Evolutionary conservation across 306 rosid genomes (phyloP), one percentile per base, ranked within the genome.

Genomic region (Cicer judaicum): DNA sequence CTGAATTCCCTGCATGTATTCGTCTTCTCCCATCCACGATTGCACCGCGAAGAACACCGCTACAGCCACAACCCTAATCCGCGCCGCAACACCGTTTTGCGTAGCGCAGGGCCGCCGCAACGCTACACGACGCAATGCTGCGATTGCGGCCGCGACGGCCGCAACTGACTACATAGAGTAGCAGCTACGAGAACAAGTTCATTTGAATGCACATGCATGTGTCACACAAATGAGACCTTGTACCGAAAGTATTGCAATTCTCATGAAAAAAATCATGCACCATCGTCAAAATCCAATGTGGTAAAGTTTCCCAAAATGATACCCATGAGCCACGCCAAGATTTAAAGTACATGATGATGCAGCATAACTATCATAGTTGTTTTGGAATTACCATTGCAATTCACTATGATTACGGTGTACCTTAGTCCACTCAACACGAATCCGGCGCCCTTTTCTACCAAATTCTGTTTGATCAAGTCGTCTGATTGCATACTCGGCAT

Each of bases 351-450:
- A 68, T 13, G 4, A 49, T 48, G 12, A 63, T 48, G n/a, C 60
- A 16, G 42, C 59, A 69, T 54, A 14, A 12, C 16, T 47, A 67
- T 38, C 7, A 8, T 24, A 29, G 24, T 18, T 19, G 68, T 63
- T 39, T 48, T 69, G 68, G 21, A 36, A 64, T 52, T 50, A 69
- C 15, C 8, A 69, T 10, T 43, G 57, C 36, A 78, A 19, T 48
- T 54, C 71, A 15, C 50, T 10, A 62, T n/a, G n/a, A 47, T 21
- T 40, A 19, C 40, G 5, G 34, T 29, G 24, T 84, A 91, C 97
- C 87, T 89, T 91, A 29, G 94, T 85, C 97, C 97, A 89, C 81
- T 91, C 97, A 12, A 91, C 93, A 57, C 92, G 97, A 79, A 91
- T 85, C 29, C 85, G 87, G 21, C 97, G 90, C 21, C 89, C 94